Evolutionary conservation across 2,329 filamentous ascomycete species (phyloP).

Genomic region (Epichloe elymi): DNA sequence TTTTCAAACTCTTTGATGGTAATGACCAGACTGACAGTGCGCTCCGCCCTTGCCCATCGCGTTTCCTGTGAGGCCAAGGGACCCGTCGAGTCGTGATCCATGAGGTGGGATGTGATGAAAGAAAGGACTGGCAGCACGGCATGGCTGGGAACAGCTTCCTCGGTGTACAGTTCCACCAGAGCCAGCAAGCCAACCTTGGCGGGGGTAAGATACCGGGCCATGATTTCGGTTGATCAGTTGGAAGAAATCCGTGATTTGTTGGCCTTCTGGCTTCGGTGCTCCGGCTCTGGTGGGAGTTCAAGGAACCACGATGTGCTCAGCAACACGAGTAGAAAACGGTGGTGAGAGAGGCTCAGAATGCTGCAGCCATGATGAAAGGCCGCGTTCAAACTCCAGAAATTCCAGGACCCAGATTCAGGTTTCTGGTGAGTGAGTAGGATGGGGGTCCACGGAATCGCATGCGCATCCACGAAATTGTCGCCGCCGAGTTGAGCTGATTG

Average conservation of each 20-base stretch:
- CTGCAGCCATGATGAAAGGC: background rate
- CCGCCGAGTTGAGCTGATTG: background rate
- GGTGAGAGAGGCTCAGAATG: background rate
- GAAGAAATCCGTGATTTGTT: background rate
- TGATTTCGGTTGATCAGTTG: slow-evolving; percentile 21
- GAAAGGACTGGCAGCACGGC: slow-evolving; percentile 66
- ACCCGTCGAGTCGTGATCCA: slow-evolving; percentile 30
- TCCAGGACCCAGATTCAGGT: background rate
- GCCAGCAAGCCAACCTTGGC: slow-evolving; percentile 73
- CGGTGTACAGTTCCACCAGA: slow-evolving; percentile 70
- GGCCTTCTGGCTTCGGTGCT: background rate
- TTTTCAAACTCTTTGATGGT: slow-evolving; percentile 46
- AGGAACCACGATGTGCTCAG: background rate
- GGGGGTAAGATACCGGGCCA: slow-evolving; percentile 78
- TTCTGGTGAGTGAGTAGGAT: background rate
- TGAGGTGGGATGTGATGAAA: slow-evolving; percentile 61
- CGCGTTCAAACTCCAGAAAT: background rate
- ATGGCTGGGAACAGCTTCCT: slow-evolving; percentile 52
- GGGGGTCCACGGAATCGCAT: background rate
- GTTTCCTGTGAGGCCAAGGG: slow-evolving; percentile 13
- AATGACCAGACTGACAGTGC: slow-evolving; percentile 37
- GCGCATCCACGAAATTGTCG: background rate
- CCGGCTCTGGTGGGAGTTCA: background rate
- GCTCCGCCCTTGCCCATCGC: slow-evolving; percentile 36
- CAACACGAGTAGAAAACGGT: background rate